These are phyloP conservation scores for Xylariaceae sp. DNA, from an alignment of 2,329 filamentous ascomycete genomes.

Conservation along the genomic window DNA sequence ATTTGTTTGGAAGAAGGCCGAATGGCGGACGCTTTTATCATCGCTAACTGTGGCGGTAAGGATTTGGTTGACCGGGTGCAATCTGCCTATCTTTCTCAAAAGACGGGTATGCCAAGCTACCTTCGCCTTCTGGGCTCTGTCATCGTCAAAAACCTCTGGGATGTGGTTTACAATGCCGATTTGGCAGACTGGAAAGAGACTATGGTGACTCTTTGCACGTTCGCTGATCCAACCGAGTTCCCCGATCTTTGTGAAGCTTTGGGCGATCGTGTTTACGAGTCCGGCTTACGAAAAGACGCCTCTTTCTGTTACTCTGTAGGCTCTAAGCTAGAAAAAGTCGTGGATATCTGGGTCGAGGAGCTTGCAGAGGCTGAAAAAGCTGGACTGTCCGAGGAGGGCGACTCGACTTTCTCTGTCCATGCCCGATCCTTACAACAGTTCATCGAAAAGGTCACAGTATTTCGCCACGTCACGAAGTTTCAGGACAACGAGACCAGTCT, in stretches of 20 bases:
- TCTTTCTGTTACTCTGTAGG: conserved; percentile 96
- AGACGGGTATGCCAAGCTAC: conserved; percentile 82
- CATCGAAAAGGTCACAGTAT: conserved; percentile 97
- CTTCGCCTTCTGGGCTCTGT: conserved; percentile 85
- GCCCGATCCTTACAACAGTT: conserved; percentile 84
- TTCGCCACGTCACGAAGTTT: conserved; percentile 91
- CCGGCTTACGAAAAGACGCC: conserved; percentile 77
- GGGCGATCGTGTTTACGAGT: conserved; percentile 82
- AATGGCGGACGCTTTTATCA: conserved; percentile 94
- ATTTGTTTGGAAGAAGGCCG: conserved; percentile 84
- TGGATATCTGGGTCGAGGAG: conserved; percentile 88
- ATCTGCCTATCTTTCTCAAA: conserved; percentile 80
- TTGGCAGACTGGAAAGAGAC: conserved; percentile 93
- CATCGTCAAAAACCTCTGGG: conserved; percentile 95
- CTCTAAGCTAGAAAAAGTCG: conserved; percentile 95
- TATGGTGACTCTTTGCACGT: conserved; percentile 94
- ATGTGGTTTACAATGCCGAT: conserved; percentile 94
- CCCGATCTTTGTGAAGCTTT: conserved; percentile 91
- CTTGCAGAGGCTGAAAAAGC: conserved; percentile 79
- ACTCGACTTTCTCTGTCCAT: conserved; percentile 88
- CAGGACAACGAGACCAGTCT: conserved; percentile 70
- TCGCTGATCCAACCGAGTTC: conserved; percentile 86
- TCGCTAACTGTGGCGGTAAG: conserved; percentile 93
- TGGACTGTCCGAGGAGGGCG: conserved; percentile 64
- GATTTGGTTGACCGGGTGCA: conserved; percentile 93